A percentile compares a stretch with the other conserved stretches of the same genome.
phyloP scores from a whole-genome alignment of 2,329 filamentous ascomycete species.

The Epichloe elymi region DNA sequence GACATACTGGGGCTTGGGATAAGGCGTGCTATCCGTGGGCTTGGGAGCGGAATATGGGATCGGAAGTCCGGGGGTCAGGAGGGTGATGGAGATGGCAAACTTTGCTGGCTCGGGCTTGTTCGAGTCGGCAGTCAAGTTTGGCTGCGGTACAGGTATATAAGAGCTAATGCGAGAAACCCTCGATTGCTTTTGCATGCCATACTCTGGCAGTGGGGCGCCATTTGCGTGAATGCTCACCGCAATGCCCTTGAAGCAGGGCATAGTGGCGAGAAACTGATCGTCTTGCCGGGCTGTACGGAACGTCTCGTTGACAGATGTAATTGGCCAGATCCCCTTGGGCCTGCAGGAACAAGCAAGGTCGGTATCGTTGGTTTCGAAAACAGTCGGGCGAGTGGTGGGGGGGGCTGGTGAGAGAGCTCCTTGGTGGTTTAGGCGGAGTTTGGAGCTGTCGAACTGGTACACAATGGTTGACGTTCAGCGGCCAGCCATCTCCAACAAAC shows the following conservation, averaged over 20 bases:
- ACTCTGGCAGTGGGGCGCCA: constrained; percentile 71
- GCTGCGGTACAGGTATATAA: constrained; percentile 90
- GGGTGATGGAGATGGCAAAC: constrained; percentile 95
- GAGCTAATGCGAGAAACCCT: constrained; percentile 85
- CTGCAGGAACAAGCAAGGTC: constrained; percentile 1
- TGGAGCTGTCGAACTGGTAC: constrained; percentile 7
- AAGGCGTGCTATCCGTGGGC: constrained; percentile 59
- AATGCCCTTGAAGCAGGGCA: constrained; percentile 98
- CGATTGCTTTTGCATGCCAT: constrained; percentile 89
- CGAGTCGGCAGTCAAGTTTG: constrained; percentile 49
- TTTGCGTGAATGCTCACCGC: constrained; percentile 90
- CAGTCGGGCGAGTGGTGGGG: not conserved
- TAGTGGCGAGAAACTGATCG: constrained; percentile 24
- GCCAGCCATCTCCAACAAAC: constrained; percentile 10
- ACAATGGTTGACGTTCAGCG: constrained; percentile 9
- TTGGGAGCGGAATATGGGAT: constrained; percentile 91
- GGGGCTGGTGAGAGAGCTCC: constrained; percentile 1
- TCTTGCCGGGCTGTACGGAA: not conserved
- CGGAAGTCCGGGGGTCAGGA: constrained; percentile 76
- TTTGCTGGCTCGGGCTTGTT: constrained; percentile 83
- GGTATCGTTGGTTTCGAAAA: not conserved
- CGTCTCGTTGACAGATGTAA: not conserved
- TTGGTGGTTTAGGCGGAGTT: constrained; percentile 4
- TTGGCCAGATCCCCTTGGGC: not conserved
- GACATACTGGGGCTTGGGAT: constrained; percentile 71